phyloP scores from a whole-genome alignment of 139 green algal genomes.

The Yamagishiella unicocca region DNA sequence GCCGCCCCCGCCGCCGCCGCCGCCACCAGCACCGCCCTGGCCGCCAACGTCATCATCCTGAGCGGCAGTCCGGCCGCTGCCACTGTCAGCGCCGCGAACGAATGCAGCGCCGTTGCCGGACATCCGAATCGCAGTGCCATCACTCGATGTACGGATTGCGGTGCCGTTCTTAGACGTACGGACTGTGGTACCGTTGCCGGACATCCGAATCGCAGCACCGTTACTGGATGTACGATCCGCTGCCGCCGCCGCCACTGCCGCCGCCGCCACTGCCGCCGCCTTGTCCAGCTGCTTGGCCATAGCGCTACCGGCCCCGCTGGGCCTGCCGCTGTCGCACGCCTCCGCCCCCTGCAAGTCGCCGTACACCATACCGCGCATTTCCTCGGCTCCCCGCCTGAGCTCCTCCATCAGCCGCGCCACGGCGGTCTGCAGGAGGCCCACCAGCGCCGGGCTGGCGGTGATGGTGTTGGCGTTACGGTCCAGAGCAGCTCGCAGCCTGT shows the following conservation, averaged over 20 bases:
- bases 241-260: background rate
- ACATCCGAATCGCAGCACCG: no score
- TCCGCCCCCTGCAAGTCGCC: background rate
- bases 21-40: background rate
- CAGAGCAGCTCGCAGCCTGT: conserved; percentile 2
- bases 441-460: conserved; percentile 12
- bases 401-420: background rate
- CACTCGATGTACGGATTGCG: no score
- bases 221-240: no score
- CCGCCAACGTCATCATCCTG: background rate
- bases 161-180: no score
- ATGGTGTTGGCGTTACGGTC: conserved; percentile 43
- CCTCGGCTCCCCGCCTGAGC: background rate
- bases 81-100: background rate
- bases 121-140: no score
- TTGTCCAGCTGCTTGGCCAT: background rate
- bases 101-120: no score
- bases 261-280: background rate
- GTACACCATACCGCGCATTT: background rate
- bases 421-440: background rate
- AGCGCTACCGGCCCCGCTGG: background rate
- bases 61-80: background rate
- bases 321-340: background rate
- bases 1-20: background rate
- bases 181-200: no score